Base-by-base conservation (phyloP, 306 rosid species). In the Cajanus cajan region DNA sequence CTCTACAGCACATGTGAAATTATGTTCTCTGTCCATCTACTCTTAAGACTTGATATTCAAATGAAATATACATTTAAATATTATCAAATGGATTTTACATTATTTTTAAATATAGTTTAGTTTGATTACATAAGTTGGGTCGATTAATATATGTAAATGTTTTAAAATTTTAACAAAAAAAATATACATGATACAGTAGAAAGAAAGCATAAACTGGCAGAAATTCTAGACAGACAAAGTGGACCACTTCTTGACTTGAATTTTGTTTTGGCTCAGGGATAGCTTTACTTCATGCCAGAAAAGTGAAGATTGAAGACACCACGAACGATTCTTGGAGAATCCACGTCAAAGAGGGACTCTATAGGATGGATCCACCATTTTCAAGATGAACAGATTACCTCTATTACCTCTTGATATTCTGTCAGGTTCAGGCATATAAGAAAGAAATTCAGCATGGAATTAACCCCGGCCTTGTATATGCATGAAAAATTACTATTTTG, bases 321-420 rank as follows among this genome's bases (percentile, higher is more conserved):
- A n/a, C 37, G 14, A 19, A 4, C 33, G 47, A 61, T 21, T 75
- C 48, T 33, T 71, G 66, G 25, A 71, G 52, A 36, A 36, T 7
- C n/a, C 37, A 44, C 65, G 24, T 92, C 87, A 92, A 80, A 78
- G 68, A 69, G 97, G 97, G 44, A 94, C 91, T 68, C 89, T 83
- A 57, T 94, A 94, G 45, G 96, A 94, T 45, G 93, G 92, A 86
- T 94, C 96, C 44, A 90, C 87, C 96, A 92, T 87, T 83, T 88
- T 94, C 90, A 90, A 82, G 80, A 94, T 80, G 83, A 94, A 92
- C 84, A 92, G 78, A 88, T 94, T 94, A 16, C 97, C 98, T 78
- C 87, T 87, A 37, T 92, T 87, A 22, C 96, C 97, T 87, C 94
- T 89, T 25, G 98, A 89, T 71, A 94, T 86, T 83, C 98, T 92